phyloP scores from a whole-genome alignment of 2,329 filamentous ascomycete genomes.

The Blastomyces gilchristii region DNA sequence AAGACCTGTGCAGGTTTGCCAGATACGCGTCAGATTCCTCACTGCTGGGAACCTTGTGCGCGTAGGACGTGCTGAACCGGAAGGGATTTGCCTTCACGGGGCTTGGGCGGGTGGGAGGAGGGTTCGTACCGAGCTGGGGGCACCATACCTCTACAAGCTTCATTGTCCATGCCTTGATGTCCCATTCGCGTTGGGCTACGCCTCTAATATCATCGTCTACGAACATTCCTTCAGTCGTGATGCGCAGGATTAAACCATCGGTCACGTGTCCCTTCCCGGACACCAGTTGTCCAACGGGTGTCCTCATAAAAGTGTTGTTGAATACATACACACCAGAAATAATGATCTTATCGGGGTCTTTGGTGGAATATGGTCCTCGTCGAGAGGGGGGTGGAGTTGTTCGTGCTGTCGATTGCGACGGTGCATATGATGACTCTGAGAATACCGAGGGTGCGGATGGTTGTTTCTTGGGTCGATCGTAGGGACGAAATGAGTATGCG shows the following conservation, averaged over 20 bases:
- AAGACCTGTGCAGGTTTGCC: conserved; percentile 51
- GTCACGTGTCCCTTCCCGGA: conserved; percentile 77
- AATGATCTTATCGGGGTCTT: conserved; percentile 90
- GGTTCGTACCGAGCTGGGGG: conserved; percentile 46
- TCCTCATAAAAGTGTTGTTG: conserved; percentile 77
- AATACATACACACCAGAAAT: conserved; percentile 89
- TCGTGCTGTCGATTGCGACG: conserved; percentile 70
- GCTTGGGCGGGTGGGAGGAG: conserved; percentile 21
- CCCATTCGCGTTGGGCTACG: conserved; percentile 94
- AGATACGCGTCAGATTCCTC: conserved; percentile 60
- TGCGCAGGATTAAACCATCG: conserved; percentile 81
- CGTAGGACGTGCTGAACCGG: conserved; percentile 40
- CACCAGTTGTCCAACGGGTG: conserved; percentile 81
- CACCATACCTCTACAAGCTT: conserved; percentile 87
- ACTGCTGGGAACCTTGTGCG: conserved; percentile 45
- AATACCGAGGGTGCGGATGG: conserved; percentile 60
- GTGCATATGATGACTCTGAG: conserved; percentile 78
- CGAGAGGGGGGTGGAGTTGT: conserved; percentile 75
- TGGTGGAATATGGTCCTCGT: conserved; percentile 70
- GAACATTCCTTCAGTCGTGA: conserved; percentile 89
- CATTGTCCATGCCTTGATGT: conserved; percentile 95
- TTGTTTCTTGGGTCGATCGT: conserved; percentile 56
- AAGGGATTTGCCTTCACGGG: conserved; percentile 25
- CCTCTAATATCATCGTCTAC: conserved; percentile 90
- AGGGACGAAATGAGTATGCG: conserved; percentile 64